A percentile compares a stretch with the other conserved stretches of the same genome.
phyloP scores from a whole-genome alignment of 768 basidiomycete genomes.

The Lactarius psammicola region DNA sequence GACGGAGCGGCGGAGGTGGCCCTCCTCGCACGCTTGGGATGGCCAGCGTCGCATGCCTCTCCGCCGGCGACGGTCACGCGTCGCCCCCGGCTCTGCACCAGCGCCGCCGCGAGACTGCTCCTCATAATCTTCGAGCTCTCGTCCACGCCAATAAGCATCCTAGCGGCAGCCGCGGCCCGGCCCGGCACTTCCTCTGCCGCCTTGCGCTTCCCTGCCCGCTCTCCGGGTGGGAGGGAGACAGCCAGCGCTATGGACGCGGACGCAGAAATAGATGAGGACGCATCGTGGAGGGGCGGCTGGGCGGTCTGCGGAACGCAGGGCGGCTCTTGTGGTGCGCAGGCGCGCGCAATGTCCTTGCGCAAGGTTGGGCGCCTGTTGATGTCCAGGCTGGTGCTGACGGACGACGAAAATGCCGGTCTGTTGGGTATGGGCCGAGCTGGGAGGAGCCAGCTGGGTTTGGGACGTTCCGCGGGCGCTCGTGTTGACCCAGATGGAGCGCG shows the following conservation, averaged over 20 bases:
- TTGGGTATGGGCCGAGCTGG: background rate
- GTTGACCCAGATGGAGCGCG: background rate
- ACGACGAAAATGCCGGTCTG: background rate
- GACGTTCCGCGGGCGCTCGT: background rate
- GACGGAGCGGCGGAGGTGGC: background rate
- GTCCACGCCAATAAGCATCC: background rate
- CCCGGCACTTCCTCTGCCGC: background rate
- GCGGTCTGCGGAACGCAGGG: background rate
- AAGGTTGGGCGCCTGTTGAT: background rate
- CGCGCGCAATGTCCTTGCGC: background rate
- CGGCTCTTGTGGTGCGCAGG: too few species aligned
- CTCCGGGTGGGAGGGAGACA: background rate
- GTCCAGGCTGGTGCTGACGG: background rate
- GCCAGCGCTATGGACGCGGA: background rate
- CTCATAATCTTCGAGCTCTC: slow-evolving; percentile 10
- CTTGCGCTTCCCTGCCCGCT: slow-evolving; percentile 2
- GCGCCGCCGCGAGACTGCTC: background rate
- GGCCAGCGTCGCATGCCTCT: background rate
- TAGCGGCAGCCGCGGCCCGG: background rate
- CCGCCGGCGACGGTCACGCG: slow-evolving; percentile 1
- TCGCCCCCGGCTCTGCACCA: background rate
- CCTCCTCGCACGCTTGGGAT: slow-evolving; percentile 3
- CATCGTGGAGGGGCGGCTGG: background rate
- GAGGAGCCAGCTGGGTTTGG: background rate
- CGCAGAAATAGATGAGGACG: background rate